Evolutionary conservation across 2,329 filamentous ascomycete genomes (phyloP).

Genomic region (Fusarium equiseti): DNA sequence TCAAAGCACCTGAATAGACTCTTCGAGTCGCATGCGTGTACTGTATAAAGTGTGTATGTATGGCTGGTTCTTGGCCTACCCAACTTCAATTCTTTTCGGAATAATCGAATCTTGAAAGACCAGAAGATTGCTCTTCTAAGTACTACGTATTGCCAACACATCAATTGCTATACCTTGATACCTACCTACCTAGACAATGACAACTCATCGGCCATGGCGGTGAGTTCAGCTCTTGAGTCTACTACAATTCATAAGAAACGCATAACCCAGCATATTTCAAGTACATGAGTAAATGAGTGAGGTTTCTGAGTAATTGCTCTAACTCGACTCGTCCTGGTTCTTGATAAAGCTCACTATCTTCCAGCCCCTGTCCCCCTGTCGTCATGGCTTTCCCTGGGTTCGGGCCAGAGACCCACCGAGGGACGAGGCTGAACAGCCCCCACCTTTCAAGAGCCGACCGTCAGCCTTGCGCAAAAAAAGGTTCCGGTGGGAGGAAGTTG

Average conservation of each 20-base stretch:
- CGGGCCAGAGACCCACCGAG: slow-evolving; percentile 22
- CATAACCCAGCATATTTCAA: not conserved
- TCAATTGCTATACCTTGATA: slow-evolving; percentile 6
- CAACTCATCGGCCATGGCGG: slow-evolving; percentile 33
- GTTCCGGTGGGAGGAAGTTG: slow-evolving; percentile 40
- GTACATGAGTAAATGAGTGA: not conserved
- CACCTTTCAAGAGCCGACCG: slow-evolving; percentile 27
- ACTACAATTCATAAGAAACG: not conserved
- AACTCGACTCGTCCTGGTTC: not conserved
- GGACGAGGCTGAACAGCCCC: slow-evolving; percentile 41
- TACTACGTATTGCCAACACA: slow-evolving; percentile 29
- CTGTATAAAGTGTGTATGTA: not conserved
- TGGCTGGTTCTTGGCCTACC: slow-evolving; percentile 4
- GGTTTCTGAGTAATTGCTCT: not conserved
- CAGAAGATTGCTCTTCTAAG: slow-evolving; percentile 1
- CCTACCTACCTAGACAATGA: slow-evolving; percentile 15
- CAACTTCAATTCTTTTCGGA: not conserved
- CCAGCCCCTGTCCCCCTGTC: slow-evolving; percentile 24
- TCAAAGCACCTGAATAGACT: not conserved
- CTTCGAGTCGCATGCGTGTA: not conserved
- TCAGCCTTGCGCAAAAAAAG: slow-evolving; percentile 48
- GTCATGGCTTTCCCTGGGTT: slow-evolving; percentile 28
- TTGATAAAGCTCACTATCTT: not conserved
- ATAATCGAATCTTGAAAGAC: not conserved
- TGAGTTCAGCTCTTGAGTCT: slow-evolving; percentile 7